Evolutionary conservation across 345 rosid species (phyloP).

Genomic region (Salix dunnii): DNA sequence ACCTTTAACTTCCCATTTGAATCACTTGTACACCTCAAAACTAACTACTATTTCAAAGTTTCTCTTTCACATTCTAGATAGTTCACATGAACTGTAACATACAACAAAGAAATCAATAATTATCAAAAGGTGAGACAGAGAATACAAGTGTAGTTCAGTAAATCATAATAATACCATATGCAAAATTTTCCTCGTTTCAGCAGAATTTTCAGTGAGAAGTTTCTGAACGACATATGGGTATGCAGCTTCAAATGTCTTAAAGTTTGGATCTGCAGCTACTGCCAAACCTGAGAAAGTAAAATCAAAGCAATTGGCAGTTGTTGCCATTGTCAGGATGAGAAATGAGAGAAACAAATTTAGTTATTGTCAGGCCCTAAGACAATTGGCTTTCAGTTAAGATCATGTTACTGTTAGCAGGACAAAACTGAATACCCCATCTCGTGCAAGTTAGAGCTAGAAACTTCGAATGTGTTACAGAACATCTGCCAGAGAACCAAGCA

Average conservation of each 20-base stretch:
- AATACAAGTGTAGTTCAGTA: not conserved
- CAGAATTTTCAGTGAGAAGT: slow-evolving; percentile 77
- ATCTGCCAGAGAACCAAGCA: not conserved
- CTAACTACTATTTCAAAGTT: not conserved
- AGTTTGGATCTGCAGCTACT: slow-evolving; percentile 67
- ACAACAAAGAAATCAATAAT: not conserved
- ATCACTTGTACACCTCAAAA: slow-evolving; percentile 1
- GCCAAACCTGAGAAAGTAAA: slow-evolving; percentile 67
- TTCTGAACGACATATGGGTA: slow-evolving; percentile 85
- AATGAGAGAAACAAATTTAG: slow-evolving; percentile 1
- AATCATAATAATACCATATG: slow-evolving; percentile 52
- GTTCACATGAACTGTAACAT: not conserved
- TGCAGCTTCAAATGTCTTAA: slow-evolving; percentile 92
- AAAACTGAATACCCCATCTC: not conserved
- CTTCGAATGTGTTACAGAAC: not conserved
- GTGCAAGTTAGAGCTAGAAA: not conserved
- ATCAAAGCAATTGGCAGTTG: slow-evolving; percentile 1
- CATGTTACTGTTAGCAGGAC: not conserved
- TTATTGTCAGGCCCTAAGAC: not conserved
- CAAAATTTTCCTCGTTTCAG: slow-evolving; percentile 63
- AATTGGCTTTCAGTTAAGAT: not conserved
- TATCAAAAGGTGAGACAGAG: not conserved
- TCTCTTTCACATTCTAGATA: not conserved
- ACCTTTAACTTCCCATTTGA: not conserved
- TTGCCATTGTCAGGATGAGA: not conserved